A percentile compares a stretch with the other conserved stretches of the same genome.
phyloP scores from a whole-genome alignment of 768 basidiomycete genomes.

The Tulasnella sp. region DNA sequence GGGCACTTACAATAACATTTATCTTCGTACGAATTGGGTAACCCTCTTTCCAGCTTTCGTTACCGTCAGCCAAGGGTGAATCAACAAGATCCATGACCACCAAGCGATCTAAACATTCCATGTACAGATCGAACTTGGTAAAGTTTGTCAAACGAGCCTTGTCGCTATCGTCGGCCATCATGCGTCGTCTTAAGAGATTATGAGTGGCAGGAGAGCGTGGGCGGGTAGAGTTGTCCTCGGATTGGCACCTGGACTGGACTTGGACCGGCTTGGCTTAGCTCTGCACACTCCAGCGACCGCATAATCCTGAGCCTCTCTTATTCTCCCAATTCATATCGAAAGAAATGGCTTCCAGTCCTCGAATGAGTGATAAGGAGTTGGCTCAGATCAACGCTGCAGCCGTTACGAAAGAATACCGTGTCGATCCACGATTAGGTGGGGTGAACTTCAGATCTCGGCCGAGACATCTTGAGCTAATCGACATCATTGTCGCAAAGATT shows the following conservation, averaged over 20 bases:
- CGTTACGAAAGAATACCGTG: conserved; percentile 77
- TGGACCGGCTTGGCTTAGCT: too few relatives aligned
- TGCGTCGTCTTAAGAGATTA: too few relatives aligned
- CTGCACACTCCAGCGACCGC: too few relatives aligned
- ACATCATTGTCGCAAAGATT: conserved; percentile 43
- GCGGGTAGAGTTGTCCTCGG: too few relatives aligned
- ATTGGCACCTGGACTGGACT: too few relatives aligned
- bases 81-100: not conserved
- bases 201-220: too few relatives aligned
- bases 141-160: not conserved
- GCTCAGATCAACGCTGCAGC: conserved; percentile 79
- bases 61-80: not conserved
- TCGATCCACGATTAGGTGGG: conserved; percentile 80
- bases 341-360: conserved; percentile 14
- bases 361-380: conserved; percentile 44
- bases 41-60: not conserved
- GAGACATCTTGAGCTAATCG: conserved; percentile 6
- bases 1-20: not conserved
- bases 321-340: too few relatives aligned
- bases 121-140: conserved; percentile 3
- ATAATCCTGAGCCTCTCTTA: too few relatives aligned
- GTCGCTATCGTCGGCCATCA: too few relatives aligned
- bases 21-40: not conserved
- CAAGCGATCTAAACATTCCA: not conserved
- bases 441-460: conserved; percentile 17